Conservation (phyloP, 2,329 filamentous ascomycete species). For the Fusarium cyanostomum region DNA sequence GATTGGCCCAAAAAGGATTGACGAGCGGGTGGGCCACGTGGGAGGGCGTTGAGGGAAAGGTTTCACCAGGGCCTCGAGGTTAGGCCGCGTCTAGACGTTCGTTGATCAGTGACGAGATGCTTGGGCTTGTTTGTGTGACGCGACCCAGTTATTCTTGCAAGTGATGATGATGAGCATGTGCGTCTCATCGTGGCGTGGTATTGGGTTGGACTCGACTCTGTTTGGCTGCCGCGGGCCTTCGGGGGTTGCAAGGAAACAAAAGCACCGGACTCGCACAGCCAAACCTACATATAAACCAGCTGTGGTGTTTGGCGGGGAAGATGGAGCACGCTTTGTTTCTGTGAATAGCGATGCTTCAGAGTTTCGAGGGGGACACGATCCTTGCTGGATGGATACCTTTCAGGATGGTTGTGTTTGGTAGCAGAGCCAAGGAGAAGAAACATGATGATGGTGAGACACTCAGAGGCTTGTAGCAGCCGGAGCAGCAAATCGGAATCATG, state of each 20-base stretch:
- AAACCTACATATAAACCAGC: too few relatives aligned
- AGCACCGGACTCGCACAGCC: too few relatives aligned
- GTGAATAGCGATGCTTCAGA: neutral
- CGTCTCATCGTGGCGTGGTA: slow-evolving; percentile 22
- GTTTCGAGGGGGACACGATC: neutral
- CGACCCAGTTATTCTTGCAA: neutral
- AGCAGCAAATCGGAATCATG: slow-evolving; percentile 24
- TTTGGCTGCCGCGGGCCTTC: slow-evolving; percentile 1
- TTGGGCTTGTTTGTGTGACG: neutral
- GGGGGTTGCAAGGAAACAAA: too few relatives aligned
- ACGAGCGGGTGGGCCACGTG: slow-evolving; percentile 33
- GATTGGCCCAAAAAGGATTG: slow-evolving; percentile 5
- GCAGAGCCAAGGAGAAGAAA: slow-evolving; percentile 1
- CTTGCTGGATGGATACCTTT: neutral
- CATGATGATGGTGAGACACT: slow-evolving; percentile 8
- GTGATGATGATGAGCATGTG: neutral
- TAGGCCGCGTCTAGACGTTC: slow-evolving; percentile 22
- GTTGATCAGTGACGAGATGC: slow-evolving; percentile 11
- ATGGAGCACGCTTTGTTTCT: neutral
- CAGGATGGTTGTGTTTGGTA: neutral
- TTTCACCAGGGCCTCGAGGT: slow-evolving; percentile 21
- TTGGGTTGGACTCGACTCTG: slow-evolving; percentile 17
- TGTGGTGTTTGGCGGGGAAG: neutral
- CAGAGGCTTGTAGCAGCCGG: slow-evolving; percentile 6
- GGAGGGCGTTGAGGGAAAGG: slow-evolving; percentile 19